These are phyloP conservation scores for Heteromeles arbutifolia DNA, from an alignment of 306 rosid species.

Conservation along the genomic window DNA sequence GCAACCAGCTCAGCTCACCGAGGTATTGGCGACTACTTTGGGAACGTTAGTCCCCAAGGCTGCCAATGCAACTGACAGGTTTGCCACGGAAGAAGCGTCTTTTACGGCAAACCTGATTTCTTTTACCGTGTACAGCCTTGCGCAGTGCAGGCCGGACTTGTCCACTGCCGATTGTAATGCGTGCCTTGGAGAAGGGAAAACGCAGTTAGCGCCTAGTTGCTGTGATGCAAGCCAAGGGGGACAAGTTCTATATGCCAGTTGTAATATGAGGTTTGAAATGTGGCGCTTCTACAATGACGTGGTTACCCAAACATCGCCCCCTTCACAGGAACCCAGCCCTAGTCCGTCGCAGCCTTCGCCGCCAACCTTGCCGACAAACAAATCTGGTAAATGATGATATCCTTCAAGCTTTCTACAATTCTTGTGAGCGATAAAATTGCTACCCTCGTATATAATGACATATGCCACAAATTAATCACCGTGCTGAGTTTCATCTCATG, in stretches of 20 bases:
- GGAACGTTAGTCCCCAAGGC: neutral
- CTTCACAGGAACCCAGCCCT: too few relatives aligned
- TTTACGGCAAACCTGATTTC: neutral
- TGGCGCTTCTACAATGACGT: neutral
- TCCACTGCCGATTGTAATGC: neutral
- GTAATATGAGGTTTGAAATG: neutral
- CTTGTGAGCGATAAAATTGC: too few relatives aligned
- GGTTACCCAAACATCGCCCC: too few relatives aligned
- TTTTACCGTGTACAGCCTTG: neutral
- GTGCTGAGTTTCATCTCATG: too few relatives aligned
- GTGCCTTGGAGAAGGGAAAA: neutral
- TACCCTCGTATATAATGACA: too few relatives aligned
- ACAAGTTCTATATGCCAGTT: conserved; percentile 4
- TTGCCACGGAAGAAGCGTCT: neutral
- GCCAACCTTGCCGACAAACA: too few relatives aligned
- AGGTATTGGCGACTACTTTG: neutral
- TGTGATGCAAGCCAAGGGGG: neutral
- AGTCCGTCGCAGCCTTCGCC: too few relatives aligned
- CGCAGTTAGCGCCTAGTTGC: neutral
- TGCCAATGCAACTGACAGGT: neutral
- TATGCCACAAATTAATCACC: too few relatives aligned
- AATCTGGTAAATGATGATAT: too few relatives aligned
- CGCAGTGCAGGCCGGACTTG: conserved; percentile 29
- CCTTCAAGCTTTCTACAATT: too few relatives aligned
- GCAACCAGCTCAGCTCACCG: neutral